Evolutionary conservation across 768 basidiomycete species (phyloP).

Genomic region (Royoungia palumana): DNA sequence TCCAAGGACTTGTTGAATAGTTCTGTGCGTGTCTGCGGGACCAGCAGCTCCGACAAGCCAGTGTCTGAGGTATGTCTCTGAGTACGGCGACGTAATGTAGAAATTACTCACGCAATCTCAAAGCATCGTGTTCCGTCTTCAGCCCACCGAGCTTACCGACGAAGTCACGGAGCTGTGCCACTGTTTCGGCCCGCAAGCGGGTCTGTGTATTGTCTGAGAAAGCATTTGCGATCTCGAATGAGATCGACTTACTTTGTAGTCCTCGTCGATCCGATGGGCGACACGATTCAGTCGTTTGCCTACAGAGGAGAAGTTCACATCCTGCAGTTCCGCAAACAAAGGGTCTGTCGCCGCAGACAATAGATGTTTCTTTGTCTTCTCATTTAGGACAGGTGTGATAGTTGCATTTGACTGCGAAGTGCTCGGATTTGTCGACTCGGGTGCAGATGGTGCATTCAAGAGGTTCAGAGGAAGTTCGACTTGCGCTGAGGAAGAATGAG

Average conservation of each 20-base stretch:
- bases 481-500: slow-evolving; percentile 49
- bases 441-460: slow-evolving; percentile 53
- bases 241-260: slow-evolving; percentile 68
- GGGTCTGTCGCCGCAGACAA: slow-evolving; percentile 76
- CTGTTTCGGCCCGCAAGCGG: slow-evolving; percentile 83
- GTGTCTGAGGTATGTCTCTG: slow-evolving; percentile 59
- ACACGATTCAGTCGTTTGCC: slow-evolving; percentile 77
- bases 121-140: slow-evolving; percentile 86
- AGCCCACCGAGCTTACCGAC: slow-evolving; percentile 92
- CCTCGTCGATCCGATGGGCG: slow-evolving; percentile 83
- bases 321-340: slow-evolving; percentile 78
- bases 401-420: slow-evolving; percentile 43
- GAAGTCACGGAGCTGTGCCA: slow-evolving; percentile 89
- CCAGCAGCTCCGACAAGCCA: slow-evolving; percentile 86
- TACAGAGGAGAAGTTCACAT: slow-evolving; percentile 89
- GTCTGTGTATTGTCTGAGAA: slow-evolving; percentile 43
- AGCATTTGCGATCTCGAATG: not conserved
- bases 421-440: slow-evolving; percentile 36
- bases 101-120: slow-evolving; percentile 72
- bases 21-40: slow-evolving; percentile 80
- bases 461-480: slow-evolving; percentile 77
- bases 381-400: slow-evolving; percentile 56
- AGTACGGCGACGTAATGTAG: not conserved
- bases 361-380: slow-evolving; percentile 87
- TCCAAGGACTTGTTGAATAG: slow-evolving; percentile 90